Conservation (phyloP, 2,329 filamentous ascomycete species). For the Chaetomium globosum region DNA sequence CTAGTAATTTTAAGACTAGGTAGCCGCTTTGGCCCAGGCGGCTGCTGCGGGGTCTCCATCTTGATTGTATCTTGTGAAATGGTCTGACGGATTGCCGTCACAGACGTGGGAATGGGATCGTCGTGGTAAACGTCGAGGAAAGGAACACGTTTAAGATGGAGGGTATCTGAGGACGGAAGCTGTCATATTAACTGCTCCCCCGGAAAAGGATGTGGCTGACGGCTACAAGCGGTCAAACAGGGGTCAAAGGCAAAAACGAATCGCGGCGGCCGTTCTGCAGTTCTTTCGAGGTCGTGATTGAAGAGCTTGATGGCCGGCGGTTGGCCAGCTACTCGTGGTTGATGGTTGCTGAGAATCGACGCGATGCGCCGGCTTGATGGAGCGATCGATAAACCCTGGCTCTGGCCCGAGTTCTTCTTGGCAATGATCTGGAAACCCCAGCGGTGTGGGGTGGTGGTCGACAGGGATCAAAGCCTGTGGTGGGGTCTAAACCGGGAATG, state of each 20-base stretch:
- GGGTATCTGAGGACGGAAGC: background rate
- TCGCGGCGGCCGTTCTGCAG: background rate
- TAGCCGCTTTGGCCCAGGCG: slow-evolving; percentile 27
- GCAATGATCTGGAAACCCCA: background rate
- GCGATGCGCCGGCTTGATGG: slow-evolving; percentile 14
- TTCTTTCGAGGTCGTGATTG: background rate
- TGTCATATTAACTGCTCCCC: background rate
- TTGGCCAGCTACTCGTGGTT: background rate
- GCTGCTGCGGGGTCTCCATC: slow-evolving; percentile 31
- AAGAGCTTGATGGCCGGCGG: background rate
- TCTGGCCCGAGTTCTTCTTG: background rate
- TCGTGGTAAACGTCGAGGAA: background rate
- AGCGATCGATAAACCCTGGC: background rate
- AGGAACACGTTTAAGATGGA: background rate
- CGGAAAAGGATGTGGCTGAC: background rate
- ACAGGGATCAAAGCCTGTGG: background rate
- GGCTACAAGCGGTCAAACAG: background rate
- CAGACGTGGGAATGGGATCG: background rate
- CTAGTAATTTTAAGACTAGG: slow-evolving; percentile 32
- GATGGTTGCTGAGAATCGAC: slow-evolving; percentile 11
- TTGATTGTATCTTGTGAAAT: background rate
- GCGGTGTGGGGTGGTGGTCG: background rate
- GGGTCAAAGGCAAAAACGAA: background rate
- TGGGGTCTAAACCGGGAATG: background rate
- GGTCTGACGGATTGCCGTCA: background rate